These are phyloP conservation scores for Populus hybrid DNA, from an alignment of 441 rosid species.

Conservation along the genomic window DNA sequence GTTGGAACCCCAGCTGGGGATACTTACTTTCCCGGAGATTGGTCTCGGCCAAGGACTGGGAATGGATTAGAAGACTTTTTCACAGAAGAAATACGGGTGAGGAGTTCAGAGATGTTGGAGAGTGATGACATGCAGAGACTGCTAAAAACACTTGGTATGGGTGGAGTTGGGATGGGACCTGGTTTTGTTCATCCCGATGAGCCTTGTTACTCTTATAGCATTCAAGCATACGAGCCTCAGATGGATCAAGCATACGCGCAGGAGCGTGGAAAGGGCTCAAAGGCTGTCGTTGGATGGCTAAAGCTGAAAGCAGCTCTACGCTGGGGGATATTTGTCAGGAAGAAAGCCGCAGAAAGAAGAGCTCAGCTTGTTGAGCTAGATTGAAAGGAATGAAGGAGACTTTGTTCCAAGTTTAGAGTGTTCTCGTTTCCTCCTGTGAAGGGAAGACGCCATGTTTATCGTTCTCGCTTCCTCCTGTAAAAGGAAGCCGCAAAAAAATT, in stretches of 20 bases:
- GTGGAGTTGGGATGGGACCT: slow-evolving; percentile 45
- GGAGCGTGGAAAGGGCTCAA: slow-evolving; percentile 48
- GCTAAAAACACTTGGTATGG: slow-evolving; percentile 45
- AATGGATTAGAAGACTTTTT: slow-evolving; percentile 55
- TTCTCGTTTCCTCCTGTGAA: no score
- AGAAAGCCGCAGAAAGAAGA: slow-evolving; percentile 82
- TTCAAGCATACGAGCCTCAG: slow-evolving; percentile 47
- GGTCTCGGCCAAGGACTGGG: slow-evolving; percentile 49
- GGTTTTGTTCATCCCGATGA: slow-evolving; percentile 49
- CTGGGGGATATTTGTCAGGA: slow-evolving; percentile 91
- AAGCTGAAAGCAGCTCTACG: slow-evolving; percentile 88
- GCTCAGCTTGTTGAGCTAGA: slow-evolving; percentile 81
- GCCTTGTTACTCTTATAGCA: slow-evolving; percentile 47
- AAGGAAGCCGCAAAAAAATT: no score
- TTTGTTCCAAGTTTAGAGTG: no score
- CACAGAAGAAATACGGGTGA: slow-evolving; percentile 62
- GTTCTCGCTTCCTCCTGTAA: no score
- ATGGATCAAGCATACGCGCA: slow-evolving; percentile 30
- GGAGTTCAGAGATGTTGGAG: slow-evolving; percentile 87
- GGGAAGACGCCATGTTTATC: no score
- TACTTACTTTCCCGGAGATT: slow-evolving; percentile 52
- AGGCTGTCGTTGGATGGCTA: slow-evolving; percentile 93
- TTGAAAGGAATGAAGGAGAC: slow-evolving; percentile 13
- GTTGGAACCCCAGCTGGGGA: slow-evolving; percentile 29
- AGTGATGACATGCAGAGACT: slow-evolving; percentile 86